phyloP scores from a whole-genome alignment of 2,329 filamentous ascomycete genomes.

The Aspergillus quadricinctus region DNA sequence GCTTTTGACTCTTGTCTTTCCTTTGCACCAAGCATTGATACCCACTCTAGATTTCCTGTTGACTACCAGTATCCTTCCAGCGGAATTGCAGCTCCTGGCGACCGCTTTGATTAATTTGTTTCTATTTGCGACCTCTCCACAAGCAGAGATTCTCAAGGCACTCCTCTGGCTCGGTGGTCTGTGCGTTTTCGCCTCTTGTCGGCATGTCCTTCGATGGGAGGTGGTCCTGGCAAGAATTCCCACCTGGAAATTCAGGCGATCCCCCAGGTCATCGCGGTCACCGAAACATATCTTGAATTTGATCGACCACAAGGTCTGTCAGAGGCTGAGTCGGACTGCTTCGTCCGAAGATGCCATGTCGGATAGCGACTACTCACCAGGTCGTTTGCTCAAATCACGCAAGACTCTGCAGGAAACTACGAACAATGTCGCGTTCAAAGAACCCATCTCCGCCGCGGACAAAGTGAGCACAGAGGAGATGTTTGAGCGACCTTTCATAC shows the following conservation, averaged over 20 bases:
- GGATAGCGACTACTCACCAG: constrained; percentile 33
- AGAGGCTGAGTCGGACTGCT: constrained; percentile 43
- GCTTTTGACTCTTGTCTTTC: constrained; percentile 64
- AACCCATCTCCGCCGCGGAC: constrained; percentile 20
- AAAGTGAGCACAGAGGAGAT: constrained; percentile 21
- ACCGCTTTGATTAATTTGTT: constrained; percentile 76
- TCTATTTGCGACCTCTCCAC: constrained; percentile 72
- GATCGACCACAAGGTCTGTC: constrained; percentile 44
- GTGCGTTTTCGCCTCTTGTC: constrained; percentile 67
- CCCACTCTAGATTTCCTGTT: constrained; percentile 73
- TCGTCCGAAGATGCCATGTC: constrained; percentile 33
- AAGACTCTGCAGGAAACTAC: constrained; percentile 18
- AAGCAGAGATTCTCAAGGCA: constrained; percentile 78
- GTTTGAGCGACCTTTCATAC: constrained; percentile 14
- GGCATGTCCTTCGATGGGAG: constrained; percentile 73
- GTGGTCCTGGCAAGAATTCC: constrained; percentile 83
- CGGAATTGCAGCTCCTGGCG: constrained; percentile 85
- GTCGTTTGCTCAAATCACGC: constrained; percentile 33
- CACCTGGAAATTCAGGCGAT: constrained; percentile 77
- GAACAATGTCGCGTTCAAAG: constrained; percentile 10
- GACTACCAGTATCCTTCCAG: constrained; percentile 78
- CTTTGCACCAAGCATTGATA: constrained; percentile 75
- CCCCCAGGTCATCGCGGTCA: constrained; percentile 36
- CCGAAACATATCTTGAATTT: constrained; percentile 37
- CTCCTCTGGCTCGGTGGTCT: constrained; percentile 83